Conservation (phyloP, 306 rosid genomes). For the Trichosanthes cucumerina region DNA sequence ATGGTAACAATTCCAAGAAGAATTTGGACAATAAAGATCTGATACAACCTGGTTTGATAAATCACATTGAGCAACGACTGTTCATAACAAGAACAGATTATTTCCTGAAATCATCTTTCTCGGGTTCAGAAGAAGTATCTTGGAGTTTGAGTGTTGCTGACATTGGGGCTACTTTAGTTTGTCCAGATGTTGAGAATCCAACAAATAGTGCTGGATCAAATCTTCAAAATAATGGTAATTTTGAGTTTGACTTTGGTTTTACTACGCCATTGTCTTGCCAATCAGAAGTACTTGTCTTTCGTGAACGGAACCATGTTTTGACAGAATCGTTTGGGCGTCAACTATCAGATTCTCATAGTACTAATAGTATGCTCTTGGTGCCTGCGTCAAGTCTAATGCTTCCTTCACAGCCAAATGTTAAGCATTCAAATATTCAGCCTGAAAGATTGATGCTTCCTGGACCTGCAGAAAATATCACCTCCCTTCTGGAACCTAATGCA, state of each 20-base stretch:
- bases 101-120: slow-evolving; percentile 30
- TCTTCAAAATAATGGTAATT: slow-evolving; percentile 21
- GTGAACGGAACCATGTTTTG: slow-evolving; percentile 26
- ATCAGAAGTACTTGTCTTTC: slow-evolving; percentile 35
- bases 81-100: slow-evolving; percentile 63
- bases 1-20: not conserved
- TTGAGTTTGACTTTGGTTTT: slow-evolving; percentile 33
- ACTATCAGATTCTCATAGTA: slow-evolving; percentile 10
- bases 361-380: slow-evolving; percentile 9
- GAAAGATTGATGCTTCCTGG: slow-evolving; percentile 23
- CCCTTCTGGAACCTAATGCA: slow-evolving; percentile 10
- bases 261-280: slow-evolving; percentile 55
- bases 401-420: slow-evolving; percentile 20
- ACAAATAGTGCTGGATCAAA: slow-evolving; percentile 14
- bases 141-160: slow-evolving; percentile 65
- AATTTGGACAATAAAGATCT: slow-evolving; percentile 19
- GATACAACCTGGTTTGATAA: slow-evolving; percentile 22
- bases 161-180: slow-evolving; percentile 45
- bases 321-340: slow-evolving; percentile 22
- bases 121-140: slow-evolving; percentile 33
- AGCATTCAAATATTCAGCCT: slow-evolving; percentile 10
- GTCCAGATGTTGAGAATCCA: slow-evolving; percentile 31
- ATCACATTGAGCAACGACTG: slow-evolving; percentile 29
- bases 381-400: slow-evolving; percentile 21
- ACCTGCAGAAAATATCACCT: slow-evolving; percentile 13